Conservation (phyloP, 495 filamentous ascomycete species). For the Amphirosellinia nigrospora region DNA sequence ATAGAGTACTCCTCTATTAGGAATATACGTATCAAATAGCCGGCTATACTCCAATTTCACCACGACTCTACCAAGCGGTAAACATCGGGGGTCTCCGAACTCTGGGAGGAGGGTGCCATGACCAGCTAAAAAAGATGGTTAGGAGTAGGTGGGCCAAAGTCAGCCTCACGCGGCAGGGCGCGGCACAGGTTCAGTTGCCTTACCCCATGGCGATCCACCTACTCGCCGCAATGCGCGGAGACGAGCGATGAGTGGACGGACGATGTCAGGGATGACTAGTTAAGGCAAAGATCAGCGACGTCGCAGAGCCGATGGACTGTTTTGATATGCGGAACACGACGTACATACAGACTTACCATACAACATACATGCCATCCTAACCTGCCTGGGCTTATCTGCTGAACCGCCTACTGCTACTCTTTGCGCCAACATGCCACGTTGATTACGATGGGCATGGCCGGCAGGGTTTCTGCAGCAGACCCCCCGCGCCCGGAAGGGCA, state of each 20-base stretch:
- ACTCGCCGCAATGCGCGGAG: background rate
- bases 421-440: constrained; percentile 1
- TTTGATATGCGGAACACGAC: background rate
- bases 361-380: background rate
- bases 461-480: background rate
- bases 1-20: too few species aligned
- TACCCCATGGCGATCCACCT: background rate
- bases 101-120: too few species aligned
- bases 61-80: too few species aligned
- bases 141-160: too few species aligned
- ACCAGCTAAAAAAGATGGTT: too few species aligned
- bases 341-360: too few species aligned
- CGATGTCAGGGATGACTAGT: background rate
- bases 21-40: too few species aligned
- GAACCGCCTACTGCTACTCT: too few species aligned
- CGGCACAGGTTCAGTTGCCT: constrained; percentile 10
- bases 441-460: background rate
- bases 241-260: background rate
- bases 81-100: too few species aligned
- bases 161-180: constrained; percentile 18
- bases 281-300: background rate
- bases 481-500: background rate
- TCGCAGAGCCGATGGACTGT: background rate
- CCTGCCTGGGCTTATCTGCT: background rate
- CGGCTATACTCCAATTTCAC: too few species aligned